Percentiles rank a stretch among this genome's conserved stretches.
Conservation (phyloP, 2,329 filamentous ascomycete species). For the Clonostachys byssicola region DNA sequence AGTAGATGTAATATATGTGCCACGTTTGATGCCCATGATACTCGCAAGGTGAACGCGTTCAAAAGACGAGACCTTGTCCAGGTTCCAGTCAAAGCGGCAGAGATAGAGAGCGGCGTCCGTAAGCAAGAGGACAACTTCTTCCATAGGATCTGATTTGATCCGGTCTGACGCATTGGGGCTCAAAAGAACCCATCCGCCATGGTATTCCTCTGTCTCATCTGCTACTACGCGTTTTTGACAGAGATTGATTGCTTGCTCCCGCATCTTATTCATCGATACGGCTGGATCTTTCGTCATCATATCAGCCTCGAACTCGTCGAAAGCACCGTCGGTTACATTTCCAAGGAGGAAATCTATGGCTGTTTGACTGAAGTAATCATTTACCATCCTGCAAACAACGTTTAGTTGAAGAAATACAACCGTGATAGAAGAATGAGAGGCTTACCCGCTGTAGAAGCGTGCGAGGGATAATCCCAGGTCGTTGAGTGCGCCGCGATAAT, state of each 20-base stretch:
- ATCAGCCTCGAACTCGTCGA: slow-evolving; percentile 89
- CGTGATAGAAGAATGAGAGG: background rate
- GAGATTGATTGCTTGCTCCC: slow-evolving; percentile 85
- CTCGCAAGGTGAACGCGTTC: slow-evolving; percentile 78
- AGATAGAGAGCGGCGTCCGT: slow-evolving; percentile 84
- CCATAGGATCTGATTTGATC: slow-evolving; percentile 68
- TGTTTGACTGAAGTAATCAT: slow-evolving; percentile 94
- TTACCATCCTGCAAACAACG: slow-evolving; percentile 71
- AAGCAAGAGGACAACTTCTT: slow-evolving; percentile 83
- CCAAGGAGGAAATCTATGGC: slow-evolving; percentile 93
- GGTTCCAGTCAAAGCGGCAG: slow-evolving; percentile 90
- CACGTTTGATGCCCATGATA: slow-evolving; percentile 68
- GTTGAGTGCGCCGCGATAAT: slow-evolving; percentile 86
- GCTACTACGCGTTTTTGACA: slow-evolving; percentile 83
- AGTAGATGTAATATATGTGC: slow-evolving; percentile 88
- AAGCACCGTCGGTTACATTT: slow-evolving; percentile 78
- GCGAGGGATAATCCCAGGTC: slow-evolving; percentile 88
- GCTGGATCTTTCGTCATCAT: slow-evolving; percentile 93
- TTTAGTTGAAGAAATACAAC: slow-evolving; percentile 2
- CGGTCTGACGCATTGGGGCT: slow-evolving; percentile 71
- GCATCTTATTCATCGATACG: slow-evolving; percentile 77
- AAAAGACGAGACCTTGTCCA: slow-evolving; percentile 91
- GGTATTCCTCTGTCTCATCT: slow-evolving; percentile 77
- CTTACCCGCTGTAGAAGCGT: slow-evolving; percentile 64
- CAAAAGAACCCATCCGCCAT: slow-evolving; percentile 85